Percentiles rank a stretch among this genome's conserved stretches.
Evolutionary conservation across 1,139 yeast species (phyloP).

Genomic region (Suhomyces bribrorum): DNA sequence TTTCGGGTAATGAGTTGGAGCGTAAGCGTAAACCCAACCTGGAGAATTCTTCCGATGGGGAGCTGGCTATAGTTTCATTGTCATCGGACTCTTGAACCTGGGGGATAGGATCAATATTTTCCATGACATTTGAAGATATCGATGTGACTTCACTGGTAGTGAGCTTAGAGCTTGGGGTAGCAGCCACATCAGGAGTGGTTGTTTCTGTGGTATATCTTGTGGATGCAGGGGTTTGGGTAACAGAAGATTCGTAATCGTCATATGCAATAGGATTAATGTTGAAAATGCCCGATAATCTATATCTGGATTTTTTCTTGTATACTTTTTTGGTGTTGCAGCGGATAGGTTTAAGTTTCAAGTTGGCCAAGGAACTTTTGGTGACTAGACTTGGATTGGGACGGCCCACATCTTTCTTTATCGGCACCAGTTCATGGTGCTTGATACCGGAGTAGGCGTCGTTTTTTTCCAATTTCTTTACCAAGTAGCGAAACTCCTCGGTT

Average conservation of each 20-base stretch:
- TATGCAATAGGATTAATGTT: constrained; percentile 38
- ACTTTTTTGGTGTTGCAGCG: constrained; percentile 32
- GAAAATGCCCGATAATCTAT: constrained; percentile 42
- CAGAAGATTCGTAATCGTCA: constrained; percentile 11
- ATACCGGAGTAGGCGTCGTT: constrained; percentile 11
- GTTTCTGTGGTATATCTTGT: background rate
- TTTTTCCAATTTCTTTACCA: constrained; percentile 17
- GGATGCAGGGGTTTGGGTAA: constrained; percentile 7
- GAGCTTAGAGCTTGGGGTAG: constrained; percentile 1
- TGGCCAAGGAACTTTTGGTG: constrained; percentile 34
- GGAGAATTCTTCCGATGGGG: constrained; percentile 14
- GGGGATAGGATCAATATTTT: constrained; percentile 1
- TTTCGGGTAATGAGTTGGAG: constrained; percentile 29
- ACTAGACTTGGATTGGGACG: too few species aligned
- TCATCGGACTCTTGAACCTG: constrained; percentile 5
- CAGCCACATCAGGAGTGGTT: background rate
- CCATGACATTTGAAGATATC: constrained; percentile 13
- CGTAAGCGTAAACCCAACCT: constrained; percentile 13
- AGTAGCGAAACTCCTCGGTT: constrained; percentile 39
- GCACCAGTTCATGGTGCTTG: background rate
- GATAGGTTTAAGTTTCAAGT: constrained; percentile 43
- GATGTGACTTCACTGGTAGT: constrained; percentile 1
- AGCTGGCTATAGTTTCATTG: constrained; percentile 17
- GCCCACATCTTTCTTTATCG: background rate
- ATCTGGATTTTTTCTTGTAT: constrained; percentile 43